Base-by-base conservation (phyloP, 2,329 filamentous ascomycete species). In the Aspergillus udagawae region DNA sequence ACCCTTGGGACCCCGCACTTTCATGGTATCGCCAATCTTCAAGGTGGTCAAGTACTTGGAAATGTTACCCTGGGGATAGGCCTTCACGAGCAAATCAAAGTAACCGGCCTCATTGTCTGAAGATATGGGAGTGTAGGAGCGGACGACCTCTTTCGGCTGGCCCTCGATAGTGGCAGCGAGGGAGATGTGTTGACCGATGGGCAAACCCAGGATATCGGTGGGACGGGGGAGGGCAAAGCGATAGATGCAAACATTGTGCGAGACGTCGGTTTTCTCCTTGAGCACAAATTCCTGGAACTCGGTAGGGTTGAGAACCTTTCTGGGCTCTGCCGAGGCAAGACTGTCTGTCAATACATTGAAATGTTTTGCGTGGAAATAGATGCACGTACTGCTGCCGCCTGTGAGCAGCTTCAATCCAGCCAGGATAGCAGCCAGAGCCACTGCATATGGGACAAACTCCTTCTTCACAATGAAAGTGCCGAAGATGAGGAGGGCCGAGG, bases 211-310 rank as follows among this genome's bases (percentile, higher is more conserved):
- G 74, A 97, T 91, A 65, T 90, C 85, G 67, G 81, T 88, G 44
- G 87, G 79, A 52, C 82, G 82, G 56, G 92, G 92, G 44, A 99
- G 90, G 63, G 84, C 83, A 80, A 97, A 97, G 71, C 94, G 92
- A 83, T 97, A 99, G 80, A 99, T 96, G 76, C 93, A 92, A 59
- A 96, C 93, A 82, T 99, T 99, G 85, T 97, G 94, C 32, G 93
- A 96, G 70, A 97, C 88, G 64, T 95, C 84, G 14, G 88, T 97
- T 85, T 97, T 97, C 77, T 97, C 91, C 76, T 89, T 88, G 67
- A 99, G 87, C 74, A 91, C 88, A 73, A 97, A 97, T 57, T 96
- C 85, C 75, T 97, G 92, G 84, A 96, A 97, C 52, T 83, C 82
- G 66, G 87, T 86, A 32, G 92, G 91, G 79, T 93, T 93, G 67